phyloP scores from a whole-genome alignment of 768 basidiomycete genomes.

The Rhodotorula toruloides region DNA sequence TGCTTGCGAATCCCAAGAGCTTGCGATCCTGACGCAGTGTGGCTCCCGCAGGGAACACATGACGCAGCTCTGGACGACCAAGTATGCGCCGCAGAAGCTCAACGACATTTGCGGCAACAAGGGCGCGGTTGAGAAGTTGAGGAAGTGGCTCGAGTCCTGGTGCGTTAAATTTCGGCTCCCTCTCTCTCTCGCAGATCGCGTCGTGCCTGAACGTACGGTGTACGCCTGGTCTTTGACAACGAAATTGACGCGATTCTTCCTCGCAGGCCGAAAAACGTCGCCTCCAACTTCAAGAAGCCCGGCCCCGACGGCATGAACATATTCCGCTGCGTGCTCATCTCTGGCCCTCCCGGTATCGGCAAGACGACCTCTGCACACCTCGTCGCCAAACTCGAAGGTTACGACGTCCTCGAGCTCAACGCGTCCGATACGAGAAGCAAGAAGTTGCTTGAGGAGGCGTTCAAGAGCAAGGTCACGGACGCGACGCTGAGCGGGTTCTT shows the following conservation, averaged over 20 bases:
- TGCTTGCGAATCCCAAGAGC: too few relatives aligned
- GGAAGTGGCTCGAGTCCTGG: constrained; percentile 84
- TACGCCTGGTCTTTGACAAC: background rate
- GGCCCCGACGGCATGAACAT: constrained; percentile 84
- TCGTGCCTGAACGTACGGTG: background rate
- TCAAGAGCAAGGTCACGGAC: constrained; percentile 71
- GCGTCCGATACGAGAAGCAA: constrained; percentile 94
- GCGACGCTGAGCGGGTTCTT: constrained; percentile 82
- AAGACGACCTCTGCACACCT: constrained; percentile 96
- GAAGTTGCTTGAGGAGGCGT: constrained; percentile 70
- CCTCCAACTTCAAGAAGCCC: constrained; percentile 81
- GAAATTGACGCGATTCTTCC: background rate
- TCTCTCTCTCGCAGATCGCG: background rate
- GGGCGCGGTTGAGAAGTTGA: constrained; percentile 77
- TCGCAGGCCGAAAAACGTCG: constrained; percentile 66
- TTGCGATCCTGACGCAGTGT: too few relatives aligned
- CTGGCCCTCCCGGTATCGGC: constrained; percentile 92
- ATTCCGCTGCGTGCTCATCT: constrained; percentile 80
- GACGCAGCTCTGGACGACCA: constrained; percentile 82
- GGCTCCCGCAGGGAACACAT: constrained; percentile 29
- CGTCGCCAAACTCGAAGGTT: constrained; percentile 82
- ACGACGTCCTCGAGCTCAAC: constrained; percentile 89
- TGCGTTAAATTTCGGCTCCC: constrained; percentile 46
- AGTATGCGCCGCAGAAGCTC: constrained; percentile 80
- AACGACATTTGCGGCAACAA: constrained; percentile 97